Conservation (phyloP, 2,329 filamentous ascomycete genomes). For the Fusarium globosum region DNA sequence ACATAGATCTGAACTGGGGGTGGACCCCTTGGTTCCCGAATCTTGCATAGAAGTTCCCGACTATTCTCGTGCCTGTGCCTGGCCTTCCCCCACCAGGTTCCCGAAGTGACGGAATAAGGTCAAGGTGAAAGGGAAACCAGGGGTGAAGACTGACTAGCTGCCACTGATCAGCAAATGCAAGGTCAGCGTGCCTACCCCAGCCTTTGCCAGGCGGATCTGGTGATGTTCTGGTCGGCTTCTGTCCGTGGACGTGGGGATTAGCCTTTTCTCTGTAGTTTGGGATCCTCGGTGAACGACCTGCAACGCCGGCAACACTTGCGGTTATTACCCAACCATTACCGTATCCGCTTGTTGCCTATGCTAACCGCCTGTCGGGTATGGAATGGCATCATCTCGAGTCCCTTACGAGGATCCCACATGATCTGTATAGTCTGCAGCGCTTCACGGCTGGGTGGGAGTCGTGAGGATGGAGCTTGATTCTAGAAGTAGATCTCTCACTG, state of each 20-base stretch:
- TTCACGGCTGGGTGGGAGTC: slow-evolving; percentile 24
- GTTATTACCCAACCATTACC: slow-evolving; percentile 37
- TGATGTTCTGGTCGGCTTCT: slow-evolving; percentile 30
- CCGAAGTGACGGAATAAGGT: slow-evolving; percentile 12
- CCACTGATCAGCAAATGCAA: slow-evolving; percentile 22
- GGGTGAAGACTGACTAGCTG: slow-evolving; percentile 10
- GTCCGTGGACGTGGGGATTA: slow-evolving; percentile 20
- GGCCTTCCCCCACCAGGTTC: slow-evolving; percentile 9
- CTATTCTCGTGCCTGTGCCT: slow-evolving; percentile 30
- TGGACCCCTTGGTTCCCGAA: slow-evolving; percentile 36
- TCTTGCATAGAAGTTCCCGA: slow-evolving; percentile 36
- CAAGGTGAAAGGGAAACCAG: slow-evolving; percentile 25
- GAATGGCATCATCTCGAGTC: slow-evolving; percentile 12
- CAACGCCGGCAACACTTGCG: slow-evolving; percentile 19
- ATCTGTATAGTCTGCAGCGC: slow-evolving; percentile 39
- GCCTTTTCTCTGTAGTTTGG: not conserved
- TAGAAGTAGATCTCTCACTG: not conserved
- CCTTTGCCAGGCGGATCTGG: slow-evolving; percentile 14
- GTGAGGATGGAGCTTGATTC: slow-evolving; percentile 10
- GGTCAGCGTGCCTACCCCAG: slow-evolving; percentile 10
- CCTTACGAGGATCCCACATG: slow-evolving; percentile 36
- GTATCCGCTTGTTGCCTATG: slow-evolving; percentile 42
- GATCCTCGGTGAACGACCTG: slow-evolving; percentile 15
- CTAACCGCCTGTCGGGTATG: slow-evolving; percentile 38
- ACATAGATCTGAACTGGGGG: slow-evolving; percentile 34